A percentile compares a stretch with the other conserved stretches of the same genome.
Evolutionary conservation across 176 grass and related monocot genomes (phyloP).

Genomic region (Metroxylon sagu): DNA sequence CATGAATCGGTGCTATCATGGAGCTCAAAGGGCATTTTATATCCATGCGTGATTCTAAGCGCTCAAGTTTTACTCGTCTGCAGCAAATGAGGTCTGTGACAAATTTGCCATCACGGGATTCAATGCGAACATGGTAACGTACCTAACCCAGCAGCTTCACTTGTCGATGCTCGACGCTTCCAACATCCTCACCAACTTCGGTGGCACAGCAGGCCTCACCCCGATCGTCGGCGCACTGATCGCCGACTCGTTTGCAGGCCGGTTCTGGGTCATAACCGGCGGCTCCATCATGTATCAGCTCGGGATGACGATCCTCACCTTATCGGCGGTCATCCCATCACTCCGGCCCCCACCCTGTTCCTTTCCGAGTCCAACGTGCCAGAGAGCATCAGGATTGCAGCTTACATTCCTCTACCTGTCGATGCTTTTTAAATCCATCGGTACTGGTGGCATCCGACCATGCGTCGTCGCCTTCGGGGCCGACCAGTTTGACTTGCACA

Average conservation of each 20-base stretch:
- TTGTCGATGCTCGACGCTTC: slow-evolving; percentile 63
- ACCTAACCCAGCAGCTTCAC: slow-evolving; percentile 69
- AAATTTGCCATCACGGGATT: slow-evolving; percentile 56
- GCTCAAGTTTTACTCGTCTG: not conserved
- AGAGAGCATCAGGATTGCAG: slow-evolving; percentile 33
- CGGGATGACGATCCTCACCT: slow-evolving; percentile 68
- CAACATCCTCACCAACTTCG: slow-evolving; percentile 56
- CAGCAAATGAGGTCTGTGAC: slow-evolving; percentile 77
- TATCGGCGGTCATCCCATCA: slow-evolving; percentile 42
- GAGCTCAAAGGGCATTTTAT: no score
- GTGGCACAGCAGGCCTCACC: slow-evolving; percentile 56
- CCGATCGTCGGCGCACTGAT: slow-evolving; percentile 66
- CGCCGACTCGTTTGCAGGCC: slow-evolving; percentile 74
- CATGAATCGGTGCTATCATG: no score
- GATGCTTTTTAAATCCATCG: slow-evolving; percentile 53
- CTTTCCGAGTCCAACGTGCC: slow-evolving; percentile 29
- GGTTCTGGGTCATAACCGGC: slow-evolving; percentile 62
- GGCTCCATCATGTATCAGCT: slow-evolving; percentile 78
- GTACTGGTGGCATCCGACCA: slow-evolving; percentile 61
- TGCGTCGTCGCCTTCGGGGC: slow-evolving; percentile 71
- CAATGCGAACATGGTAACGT: slow-evolving; percentile 69
- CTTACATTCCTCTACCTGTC: slow-evolving; percentile 52
- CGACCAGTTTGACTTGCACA: slow-evolving; percentile 44
- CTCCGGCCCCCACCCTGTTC: slow-evolving; percentile 41
- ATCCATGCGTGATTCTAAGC: no score